Percentiles rank a stretch among this genome's conserved stretches.
Evolutionary conservation across 139 green algal genomes (phyloP).

Genomic region (Asterochloris sp.): DNA sequence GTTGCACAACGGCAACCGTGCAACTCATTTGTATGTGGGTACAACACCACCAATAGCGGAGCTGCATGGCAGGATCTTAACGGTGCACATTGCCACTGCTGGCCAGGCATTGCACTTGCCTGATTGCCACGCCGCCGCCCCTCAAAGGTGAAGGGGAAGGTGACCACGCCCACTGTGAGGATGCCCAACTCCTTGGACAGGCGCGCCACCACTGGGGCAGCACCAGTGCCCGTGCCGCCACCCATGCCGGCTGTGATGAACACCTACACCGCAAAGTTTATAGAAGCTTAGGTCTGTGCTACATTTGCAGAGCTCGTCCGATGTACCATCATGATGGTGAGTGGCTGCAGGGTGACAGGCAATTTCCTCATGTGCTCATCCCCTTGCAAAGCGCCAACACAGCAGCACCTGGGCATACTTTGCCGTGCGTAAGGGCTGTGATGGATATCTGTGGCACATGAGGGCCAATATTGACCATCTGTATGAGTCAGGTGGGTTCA

Average conservation of each 20-base stretch:
- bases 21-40: not conserved
- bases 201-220: constrained; percentile 84
- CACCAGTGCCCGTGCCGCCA: constrained; percentile 87
- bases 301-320: not conserved
- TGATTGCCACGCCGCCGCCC: constrained; percentile 53
- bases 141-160: constrained; percentile 94
- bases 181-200: constrained; percentile 73
- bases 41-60: no score
- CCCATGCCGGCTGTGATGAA: constrained; percentile 96
- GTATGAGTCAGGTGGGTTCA: no score
- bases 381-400: no score
- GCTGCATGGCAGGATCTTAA: not conserved
- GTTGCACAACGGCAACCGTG: not conserved
- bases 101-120: not conserved
- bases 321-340: not conserved
- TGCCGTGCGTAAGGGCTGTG: no score
- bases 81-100: not conserved
- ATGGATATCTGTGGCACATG: no score
- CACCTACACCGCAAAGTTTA: constrained; percentile 27
- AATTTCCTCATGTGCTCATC: no score
- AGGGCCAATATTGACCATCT: no score
- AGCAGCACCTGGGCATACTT: no score
- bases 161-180: constrained; percentile 92
- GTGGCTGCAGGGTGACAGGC: no score
- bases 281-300: no score